These are phyloP conservation scores for Astrothelium subdiscretum DNA, from an alignment of 495 filamentous ascomycete species.

Conservation along the genomic window DNA sequence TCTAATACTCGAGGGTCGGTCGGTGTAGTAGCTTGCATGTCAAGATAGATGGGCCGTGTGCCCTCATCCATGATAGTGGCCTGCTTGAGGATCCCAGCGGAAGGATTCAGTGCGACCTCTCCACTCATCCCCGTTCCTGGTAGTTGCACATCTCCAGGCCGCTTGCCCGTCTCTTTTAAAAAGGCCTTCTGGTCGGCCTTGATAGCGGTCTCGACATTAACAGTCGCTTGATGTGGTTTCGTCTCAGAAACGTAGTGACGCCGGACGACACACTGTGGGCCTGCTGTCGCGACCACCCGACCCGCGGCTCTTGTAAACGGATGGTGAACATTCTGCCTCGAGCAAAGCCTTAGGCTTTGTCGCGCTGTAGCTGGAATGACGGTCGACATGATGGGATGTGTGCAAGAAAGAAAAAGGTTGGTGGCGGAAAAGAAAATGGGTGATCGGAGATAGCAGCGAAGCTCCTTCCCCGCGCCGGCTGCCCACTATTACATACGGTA, in stretches of 20 bases:
- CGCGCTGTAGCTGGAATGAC: not conserved
- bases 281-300: not conserved
- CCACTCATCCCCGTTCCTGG: constrained; percentile 47
- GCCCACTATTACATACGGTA: not conserved
- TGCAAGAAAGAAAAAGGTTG: not conserved
- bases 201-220: constrained; percentile 71
- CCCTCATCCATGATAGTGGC: constrained; percentile 91
- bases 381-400: not conserved
- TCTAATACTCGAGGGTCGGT: constrained; percentile 89
- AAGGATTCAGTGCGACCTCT: constrained; percentile 65
- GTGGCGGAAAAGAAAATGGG: not conserved
- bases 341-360: not conserved
- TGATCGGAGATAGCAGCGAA: not conserved
- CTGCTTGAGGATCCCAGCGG: constrained; percentile 80
- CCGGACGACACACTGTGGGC: constrained; percentile 6
- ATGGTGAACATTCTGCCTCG: not conserved
- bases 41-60: constrained; percentile 87
- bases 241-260: constrained; percentile 78
- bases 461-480: not conserved
- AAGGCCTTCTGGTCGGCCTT: constrained; percentile 73
- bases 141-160: constrained; percentile 41
- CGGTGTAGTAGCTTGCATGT: constrained; percentile 98
- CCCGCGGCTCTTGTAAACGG: not conserved
- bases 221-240: constrained; percentile 66
- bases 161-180: constrained; percentile 54